A percentile compares a stretch with the other conserved stretches of the same genome.
Evolutionary conservation across 495 filamentous ascomycete genomes (phyloP).

Genomic region (Sordaria brevicollis): DNA sequence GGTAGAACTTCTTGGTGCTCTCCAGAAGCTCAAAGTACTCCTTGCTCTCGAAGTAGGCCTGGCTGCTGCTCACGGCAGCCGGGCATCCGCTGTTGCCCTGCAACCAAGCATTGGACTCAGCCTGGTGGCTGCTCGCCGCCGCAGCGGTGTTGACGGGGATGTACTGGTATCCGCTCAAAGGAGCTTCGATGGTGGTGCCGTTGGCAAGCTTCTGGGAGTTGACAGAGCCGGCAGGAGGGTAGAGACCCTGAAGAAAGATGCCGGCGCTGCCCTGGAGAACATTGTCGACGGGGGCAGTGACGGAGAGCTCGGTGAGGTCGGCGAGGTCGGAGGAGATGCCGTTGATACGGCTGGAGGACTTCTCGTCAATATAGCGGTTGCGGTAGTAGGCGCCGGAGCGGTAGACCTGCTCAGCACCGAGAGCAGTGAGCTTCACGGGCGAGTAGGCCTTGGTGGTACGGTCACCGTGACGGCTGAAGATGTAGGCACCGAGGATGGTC

Average conservation of each 20-base stretch:
- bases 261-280: constrained; percentile 61
- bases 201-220: constrained; percentile 48
- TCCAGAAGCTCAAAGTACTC: constrained; percentile 42
- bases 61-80: constrained; percentile 55
- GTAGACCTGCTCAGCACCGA: constrained; percentile 59
- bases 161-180: constrained; percentile 68
- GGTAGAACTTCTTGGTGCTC: constrained; percentile 55
- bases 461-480: constrained; percentile 67
- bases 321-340: constrained; percentile 42
- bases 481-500: constrained; percentile 56
- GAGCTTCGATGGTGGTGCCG: constrained; percentile 43
- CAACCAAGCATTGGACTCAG: constrained; percentile 51
- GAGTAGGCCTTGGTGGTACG: constrained; percentile 50
- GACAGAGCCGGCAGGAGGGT: constrained; percentile 53
- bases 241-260: constrained; percentile 73
- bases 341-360: constrained; percentile 26
- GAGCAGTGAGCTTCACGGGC: constrained; percentile 48
- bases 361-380: constrained; percentile 41
- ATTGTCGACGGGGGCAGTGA: constrained; percentile 48
- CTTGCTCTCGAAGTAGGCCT: constrained; percentile 56
- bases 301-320: constrained; percentile 50
- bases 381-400: constrained; percentile 52
- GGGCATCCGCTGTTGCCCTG: constrained; percentile 50
- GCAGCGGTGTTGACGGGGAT: constrained; percentile 46
- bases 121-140: constrained; percentile 32